Percentiles rank a stretch among this genome's conserved stretches.
phyloP scores from a whole-genome alignment of 768 basidiomycete genomes.

The Rhodotorula graminis region DNA sequence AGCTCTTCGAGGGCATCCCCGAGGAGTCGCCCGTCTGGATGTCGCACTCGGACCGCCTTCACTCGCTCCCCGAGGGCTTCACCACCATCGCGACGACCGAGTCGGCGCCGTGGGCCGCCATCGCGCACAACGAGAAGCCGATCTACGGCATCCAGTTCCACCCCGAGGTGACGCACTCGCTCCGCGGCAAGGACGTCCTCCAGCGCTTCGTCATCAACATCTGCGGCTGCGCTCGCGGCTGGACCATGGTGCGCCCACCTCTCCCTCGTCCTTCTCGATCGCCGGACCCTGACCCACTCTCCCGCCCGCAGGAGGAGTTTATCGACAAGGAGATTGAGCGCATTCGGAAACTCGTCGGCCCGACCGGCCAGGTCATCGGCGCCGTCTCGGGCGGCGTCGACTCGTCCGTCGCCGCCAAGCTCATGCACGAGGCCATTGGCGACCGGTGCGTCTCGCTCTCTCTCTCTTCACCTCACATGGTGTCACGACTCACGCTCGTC shows the following conservation, averaged over 20 bases:
- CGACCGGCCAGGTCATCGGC: conserved; percentile 91
- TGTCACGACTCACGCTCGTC: background rate
- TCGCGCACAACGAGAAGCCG: conserved; percentile 81
- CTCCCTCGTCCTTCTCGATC: background rate
- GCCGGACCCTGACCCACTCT: too few relatives aligned
- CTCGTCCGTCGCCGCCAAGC: conserved; percentile 93
- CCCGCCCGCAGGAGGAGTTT: conserved; percentile 71
- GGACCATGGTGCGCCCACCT: conserved; percentile 74
- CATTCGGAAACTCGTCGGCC: conserved; percentile 89
- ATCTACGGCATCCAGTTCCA: conserved; percentile 98
- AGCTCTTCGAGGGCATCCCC: conserved; percentile 79
- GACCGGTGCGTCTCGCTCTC: conserved; percentile 62
- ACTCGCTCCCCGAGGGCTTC: conserved; percentile 72
- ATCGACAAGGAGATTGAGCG: conserved; percentile 93
- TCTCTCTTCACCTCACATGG: background rate
- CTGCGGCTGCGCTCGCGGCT: conserved; percentile 71
- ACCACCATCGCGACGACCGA: conserved; percentile 79
- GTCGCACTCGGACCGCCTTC: conserved; percentile 96
- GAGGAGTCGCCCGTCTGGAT: conserved; percentile 97
- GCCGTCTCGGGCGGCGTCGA: conserved; percentile 97
- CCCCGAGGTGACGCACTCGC: conserved; percentile 94
- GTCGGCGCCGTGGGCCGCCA: conserved; percentile 84
- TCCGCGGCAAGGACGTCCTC: conserved; percentile 82
- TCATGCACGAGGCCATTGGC: conserved; percentile 99
- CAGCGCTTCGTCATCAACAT: conserved; percentile 75